Percentiles rank a stretch among this genome's conserved stretches.
phyloP scores from a whole-genome alignment of 2,329 filamentous ascomycete species.

The Neofusicoccum cordaticola region DNA sequence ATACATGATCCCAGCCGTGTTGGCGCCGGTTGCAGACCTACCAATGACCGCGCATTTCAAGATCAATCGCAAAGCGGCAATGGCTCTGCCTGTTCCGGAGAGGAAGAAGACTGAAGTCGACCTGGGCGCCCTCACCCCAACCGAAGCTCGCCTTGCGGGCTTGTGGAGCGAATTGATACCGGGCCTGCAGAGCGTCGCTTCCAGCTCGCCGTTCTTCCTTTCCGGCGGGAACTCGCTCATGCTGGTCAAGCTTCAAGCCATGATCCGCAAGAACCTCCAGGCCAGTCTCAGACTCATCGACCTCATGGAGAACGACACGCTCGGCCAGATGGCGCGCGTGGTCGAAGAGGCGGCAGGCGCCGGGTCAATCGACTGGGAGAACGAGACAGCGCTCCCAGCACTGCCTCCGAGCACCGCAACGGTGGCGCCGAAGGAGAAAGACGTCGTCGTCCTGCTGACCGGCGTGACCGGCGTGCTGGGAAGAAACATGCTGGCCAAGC shows the following conservation, averaged over 20 bases:
- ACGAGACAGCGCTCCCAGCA: neutral
- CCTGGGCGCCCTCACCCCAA: neutral
- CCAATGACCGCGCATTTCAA: conserved; percentile 4
- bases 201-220: conserved; percentile 4
- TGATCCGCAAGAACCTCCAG: neutral
- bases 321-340: neutral
- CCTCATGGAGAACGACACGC: neutral
- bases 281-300: neutral
- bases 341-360: neutral
- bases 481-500: conserved; percentile 20
- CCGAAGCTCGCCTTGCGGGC: neutral
- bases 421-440: neutral
- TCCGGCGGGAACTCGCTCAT: conserved; percentile 15
- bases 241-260: conserved; percentile 2
- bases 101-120: neutral
- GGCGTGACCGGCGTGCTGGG: conserved; percentile 22
- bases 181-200: neutral
- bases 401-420: neutral
- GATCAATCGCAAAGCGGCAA: neutral
- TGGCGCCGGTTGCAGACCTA: neutral
- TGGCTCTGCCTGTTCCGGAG: neutral
- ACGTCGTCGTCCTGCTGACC: conserved; percentile 19
- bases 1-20: neutral
- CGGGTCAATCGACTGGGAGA: neutral
- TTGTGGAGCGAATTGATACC: conserved; percentile 5